phyloP scores from a whole-genome alignment of 768 basidiomycete genomes.

The Trichaptum fuscoviolaceum region DNA sequence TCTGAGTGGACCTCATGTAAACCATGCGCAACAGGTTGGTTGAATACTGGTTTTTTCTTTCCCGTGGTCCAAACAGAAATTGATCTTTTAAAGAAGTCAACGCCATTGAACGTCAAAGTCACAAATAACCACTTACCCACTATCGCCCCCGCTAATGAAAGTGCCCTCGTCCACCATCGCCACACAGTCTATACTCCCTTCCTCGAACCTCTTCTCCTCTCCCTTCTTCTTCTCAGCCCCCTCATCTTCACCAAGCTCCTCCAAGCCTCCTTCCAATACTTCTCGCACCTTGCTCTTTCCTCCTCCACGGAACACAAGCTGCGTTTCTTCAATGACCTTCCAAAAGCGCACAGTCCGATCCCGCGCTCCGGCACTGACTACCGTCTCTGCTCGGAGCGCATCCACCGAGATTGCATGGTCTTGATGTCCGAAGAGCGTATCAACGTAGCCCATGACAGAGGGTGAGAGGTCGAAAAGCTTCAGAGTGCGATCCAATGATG shows the following conservation, averaged over 20 bases:
- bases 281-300: conserved; percentile 76
- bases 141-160: conserved; percentile 93
- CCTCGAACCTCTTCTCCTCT: conserved; percentile 56
- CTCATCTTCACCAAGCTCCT: conserved; percentile 51
- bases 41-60: conserved; percentile 95
- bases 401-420: conserved; percentile 77
- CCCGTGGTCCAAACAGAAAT: conserved; percentile 86
- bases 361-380: conserved; percentile 81
- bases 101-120: conserved; percentile 6
- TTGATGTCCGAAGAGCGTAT: conserved; percentile 97
- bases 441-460: conserved; percentile 84
- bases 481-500: conserved; percentile 81
- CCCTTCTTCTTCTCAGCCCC: conserved; percentile 33
- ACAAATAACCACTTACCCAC: conserved; percentile 59
- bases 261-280: conserved; percentile 71
- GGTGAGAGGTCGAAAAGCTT: conserved; percentile 78
- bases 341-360: conserved; percentile 93
- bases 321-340: conserved; percentile 94
- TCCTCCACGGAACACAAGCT: conserved; percentile 96
- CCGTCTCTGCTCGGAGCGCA: conserved; percentile 76
- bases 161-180: conserved; percentile 94
- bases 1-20: conserved; percentile 65
- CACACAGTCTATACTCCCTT: conserved; percentile 89
- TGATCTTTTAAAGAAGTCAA: conserved; percentile 44
- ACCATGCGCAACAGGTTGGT: conserved; percentile 83